These are phyloP conservation scores for Melampsora larici-populina DNA, from an alignment of 1,284 basidiomycete species.

Conservation along the genomic window DNA sequence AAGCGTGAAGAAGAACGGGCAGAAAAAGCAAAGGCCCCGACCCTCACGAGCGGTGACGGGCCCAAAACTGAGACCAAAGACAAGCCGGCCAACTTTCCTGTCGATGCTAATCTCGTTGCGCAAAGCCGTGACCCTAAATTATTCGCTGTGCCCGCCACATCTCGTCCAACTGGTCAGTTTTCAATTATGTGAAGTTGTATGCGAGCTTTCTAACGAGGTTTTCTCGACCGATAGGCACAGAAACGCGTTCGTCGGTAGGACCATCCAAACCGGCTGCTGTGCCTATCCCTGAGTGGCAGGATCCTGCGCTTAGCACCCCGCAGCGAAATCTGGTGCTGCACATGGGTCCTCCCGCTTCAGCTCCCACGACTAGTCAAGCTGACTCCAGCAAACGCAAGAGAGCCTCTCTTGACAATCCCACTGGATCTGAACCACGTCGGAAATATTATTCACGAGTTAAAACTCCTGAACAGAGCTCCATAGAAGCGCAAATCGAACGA, in stretches of 20 bases:
- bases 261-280: neutral
- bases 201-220: neutral
- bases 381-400: neutral
- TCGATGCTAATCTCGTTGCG: neutral
- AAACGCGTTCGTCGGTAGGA: no score
- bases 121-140: neutral
- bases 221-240: neutral
- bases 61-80: neutral
- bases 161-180: neutral
- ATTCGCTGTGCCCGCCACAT: neutral
- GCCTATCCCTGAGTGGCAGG: neutral
- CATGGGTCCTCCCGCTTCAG: neutral
- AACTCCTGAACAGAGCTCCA: neutral
- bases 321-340: neutral
- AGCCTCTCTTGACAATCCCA: neutral
- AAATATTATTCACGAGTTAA: slow-evolving; percentile 6
- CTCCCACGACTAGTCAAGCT: neutral
- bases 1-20: slow-evolving; percentile 25
- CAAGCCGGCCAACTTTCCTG: neutral
- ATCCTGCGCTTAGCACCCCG: neutral
- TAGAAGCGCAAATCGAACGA: slow-evolving; percentile 28
- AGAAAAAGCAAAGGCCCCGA: neutral
- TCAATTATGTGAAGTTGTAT: neutral
- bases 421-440: neutral
- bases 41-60: neutral